Evolutionary conservation across 371 early-diverging fungal species (phyloP).

Genomic region (Nematocida homosporus): DNA sequence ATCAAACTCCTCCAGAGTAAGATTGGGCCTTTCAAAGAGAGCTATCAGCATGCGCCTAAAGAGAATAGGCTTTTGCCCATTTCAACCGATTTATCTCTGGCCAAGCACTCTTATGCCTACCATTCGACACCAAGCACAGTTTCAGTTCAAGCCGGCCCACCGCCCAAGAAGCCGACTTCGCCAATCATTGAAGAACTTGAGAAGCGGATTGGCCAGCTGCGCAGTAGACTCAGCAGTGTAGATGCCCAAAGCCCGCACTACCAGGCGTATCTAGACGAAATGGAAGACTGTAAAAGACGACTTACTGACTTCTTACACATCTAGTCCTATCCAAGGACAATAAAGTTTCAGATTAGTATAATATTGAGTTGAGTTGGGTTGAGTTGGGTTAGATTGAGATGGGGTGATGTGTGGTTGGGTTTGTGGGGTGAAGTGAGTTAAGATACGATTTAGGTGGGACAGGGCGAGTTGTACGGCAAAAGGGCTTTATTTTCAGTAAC

Average conservation of each 20-base stretch:
- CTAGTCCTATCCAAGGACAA: conserved; percentile 2
- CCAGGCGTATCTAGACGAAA: conserved; percentile 11
- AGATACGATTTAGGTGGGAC: no score
- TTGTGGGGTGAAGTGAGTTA: no score
- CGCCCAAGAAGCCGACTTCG: not conserved
- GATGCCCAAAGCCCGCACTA: conserved; percentile 3
- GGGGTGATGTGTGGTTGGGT: not conserved
- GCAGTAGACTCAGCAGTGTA: not conserved
- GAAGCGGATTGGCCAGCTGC: conserved; percentile 7
- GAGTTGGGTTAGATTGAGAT: no score
- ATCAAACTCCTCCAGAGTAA: conserved; percentile 49
- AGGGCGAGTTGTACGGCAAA: no score
- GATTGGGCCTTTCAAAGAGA: not conserved
- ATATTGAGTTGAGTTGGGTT: not conserved
- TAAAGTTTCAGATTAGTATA: not conserved
- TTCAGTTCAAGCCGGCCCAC: not conserved
- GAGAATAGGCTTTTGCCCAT: no score
- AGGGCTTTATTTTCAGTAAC: no score
- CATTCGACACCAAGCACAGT: not conserved
- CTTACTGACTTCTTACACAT: conserved; percentile 30
- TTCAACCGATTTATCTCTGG: not conserved
- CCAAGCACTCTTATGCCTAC: not conserved
- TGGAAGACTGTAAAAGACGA: conserved; percentile 42
- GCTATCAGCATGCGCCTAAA: no score
- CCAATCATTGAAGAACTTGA: conserved; percentile 18